Percentiles rank a stretch among this genome's conserved stretches.
Evolutionary conservation across 2,329 filamentous ascomycete species (phyloP).

Genomic region (Hypoxylon sp.): DNA sequence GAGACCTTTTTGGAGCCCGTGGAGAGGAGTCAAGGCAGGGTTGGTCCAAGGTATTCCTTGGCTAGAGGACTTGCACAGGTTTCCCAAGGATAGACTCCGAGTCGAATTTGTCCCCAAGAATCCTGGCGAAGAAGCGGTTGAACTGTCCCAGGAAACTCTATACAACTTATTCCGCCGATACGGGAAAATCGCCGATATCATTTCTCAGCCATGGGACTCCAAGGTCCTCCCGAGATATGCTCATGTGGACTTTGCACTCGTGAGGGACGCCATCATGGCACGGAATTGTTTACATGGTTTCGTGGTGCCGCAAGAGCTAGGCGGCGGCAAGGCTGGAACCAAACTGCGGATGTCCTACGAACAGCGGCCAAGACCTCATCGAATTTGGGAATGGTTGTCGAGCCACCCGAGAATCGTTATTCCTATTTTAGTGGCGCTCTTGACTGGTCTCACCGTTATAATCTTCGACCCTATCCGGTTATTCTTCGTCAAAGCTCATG

Average conservation of each 20-base stretch:
- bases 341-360: slow-evolving; percentile 87
- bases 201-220: slow-evolving; percentile 85
- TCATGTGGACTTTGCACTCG: slow-evolving; percentile 79
- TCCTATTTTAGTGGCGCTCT: slow-evolving; percentile 82
- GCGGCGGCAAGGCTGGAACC: slow-evolving; percentile 83
- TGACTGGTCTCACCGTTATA: slow-evolving; percentile 86
- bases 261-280: slow-evolving; percentile 86
- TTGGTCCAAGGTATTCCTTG: slow-evolving; percentile 89
- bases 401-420: slow-evolving; percentile 91
- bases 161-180: slow-evolving; percentile 91
- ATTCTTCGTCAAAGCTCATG: slow-evolving; percentile 90
- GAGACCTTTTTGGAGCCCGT: slow-evolving; percentile 91
- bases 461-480: slow-evolving; percentile 96
- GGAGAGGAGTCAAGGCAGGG: slow-evolving; percentile 77
- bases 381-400: slow-evolving; percentile 88
- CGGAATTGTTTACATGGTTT: slow-evolving; percentile 94
- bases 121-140: slow-evolving; percentile 78
- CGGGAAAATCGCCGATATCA: slow-evolving; percentile 90
- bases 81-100: slow-evolving; percentile 81
- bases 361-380: slow-evolving; percentile 80
- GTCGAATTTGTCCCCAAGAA: slow-evolving; percentile 86
- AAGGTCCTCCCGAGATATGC: slow-evolving; percentile 87
- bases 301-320: slow-evolving; percentile 75
- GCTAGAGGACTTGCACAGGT: slow-evolving; percentile 91
- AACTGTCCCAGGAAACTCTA: slow-evolving; percentile 87